Evolutionary conservation across 306 rosid genomes (phyloP), one percentile per base, ranked within the genome.

Genomic region (Psophocarpus tetragonolobus): DNA sequence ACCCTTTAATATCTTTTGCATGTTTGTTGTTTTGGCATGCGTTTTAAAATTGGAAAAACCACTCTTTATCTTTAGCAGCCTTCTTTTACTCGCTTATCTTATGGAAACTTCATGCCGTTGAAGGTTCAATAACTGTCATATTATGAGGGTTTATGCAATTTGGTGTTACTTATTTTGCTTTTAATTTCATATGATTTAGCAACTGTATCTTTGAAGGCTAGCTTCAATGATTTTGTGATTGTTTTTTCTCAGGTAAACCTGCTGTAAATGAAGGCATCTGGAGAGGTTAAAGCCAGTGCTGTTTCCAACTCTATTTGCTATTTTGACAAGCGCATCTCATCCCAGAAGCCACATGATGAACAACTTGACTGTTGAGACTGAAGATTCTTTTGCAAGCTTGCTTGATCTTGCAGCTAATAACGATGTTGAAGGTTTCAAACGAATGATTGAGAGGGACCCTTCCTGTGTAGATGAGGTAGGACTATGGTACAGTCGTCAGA

Each of bases 181-280:
- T 12, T 17, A 23, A 69, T 50, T 21, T 67, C 17, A 42, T 74
- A 23, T 26, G 14, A 33, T 58, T 9, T 21, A 21, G 54, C 8
- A 6, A 35, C 36, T 61, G 48, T 41, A 45, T 64, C 12, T 32
- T 26, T 6, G 36, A 51, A 18, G 6, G 68, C 33, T 63, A 41
- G 63, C 21, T 42, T 65, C 53, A 21, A 35, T 33, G 15, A 13
- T 18, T 68, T 8, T 47, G 68, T 36, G 23, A 53, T 8, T 60
- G 42, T 35, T 67, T 21, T 38, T 53, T 20, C 35, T 26, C 87
- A 79, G 87, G 60, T 80, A 66, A 80, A 29, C 11, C 71, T 70
- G 70, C 65, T 27, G 82, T 76, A 47, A 66, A 68, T 75, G 85
- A 82, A 79, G 82, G 85, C 73, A 82, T 90, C 84, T 77, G 48